A percentile compares a stretch with the other conserved stretches of the same genome.
phyloP scores from a whole-genome alignment of 768 basidiomycete genomes.

The Tulasnella sp. region DNA sequence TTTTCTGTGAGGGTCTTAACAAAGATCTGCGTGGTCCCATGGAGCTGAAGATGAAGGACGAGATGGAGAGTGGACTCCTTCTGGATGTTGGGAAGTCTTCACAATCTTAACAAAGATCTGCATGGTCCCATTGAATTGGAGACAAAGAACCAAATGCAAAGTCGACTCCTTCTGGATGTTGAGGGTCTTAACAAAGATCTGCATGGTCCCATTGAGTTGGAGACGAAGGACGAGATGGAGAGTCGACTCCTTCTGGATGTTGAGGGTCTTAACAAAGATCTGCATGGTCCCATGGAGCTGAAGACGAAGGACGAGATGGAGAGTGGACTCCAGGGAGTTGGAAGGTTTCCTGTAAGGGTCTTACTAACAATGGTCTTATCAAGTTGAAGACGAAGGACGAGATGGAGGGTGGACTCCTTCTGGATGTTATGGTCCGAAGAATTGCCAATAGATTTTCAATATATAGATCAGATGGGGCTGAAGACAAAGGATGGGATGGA shows the following conservation, averaged over 20 bases:
- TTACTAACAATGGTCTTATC: too few species aligned
- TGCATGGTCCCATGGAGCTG: too few species aligned
- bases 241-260: slow-evolving; percentile 31
- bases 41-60: slow-evolving; percentile 65
- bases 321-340: too few species aligned
- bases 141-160: slow-evolving; percentile 27
- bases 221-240: slow-evolving; percentile 31
- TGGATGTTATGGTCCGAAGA: slow-evolving; percentile 41
- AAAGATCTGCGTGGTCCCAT: slow-evolving; percentile 50
- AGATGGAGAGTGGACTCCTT: slow-evolving; percentile 18
- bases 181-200: slow-evolving; percentile 12
- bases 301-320: too few species aligned
- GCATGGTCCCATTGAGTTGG: slow-evolving; percentile 24
- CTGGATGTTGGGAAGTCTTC: slow-evolving; percentile 27
- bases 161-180: slow-evolving; percentile 19
- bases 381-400: slow-evolving; percentile 32
- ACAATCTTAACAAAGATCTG: slow-evolving; percentile 35
- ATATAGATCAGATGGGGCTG: too few species aligned
- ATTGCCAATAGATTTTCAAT: too few species aligned
- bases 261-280: too few species aligned
- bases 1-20: too few species aligned
- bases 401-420: slow-evolving; percentile 29
- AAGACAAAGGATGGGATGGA: too few species aligned
- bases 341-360: too few species aligned
- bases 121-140: slow-evolving; percentile 19